Evolutionary conservation across 345 rosid species (phyloP).

Genomic region (Moricandia moricandioides): DNA sequence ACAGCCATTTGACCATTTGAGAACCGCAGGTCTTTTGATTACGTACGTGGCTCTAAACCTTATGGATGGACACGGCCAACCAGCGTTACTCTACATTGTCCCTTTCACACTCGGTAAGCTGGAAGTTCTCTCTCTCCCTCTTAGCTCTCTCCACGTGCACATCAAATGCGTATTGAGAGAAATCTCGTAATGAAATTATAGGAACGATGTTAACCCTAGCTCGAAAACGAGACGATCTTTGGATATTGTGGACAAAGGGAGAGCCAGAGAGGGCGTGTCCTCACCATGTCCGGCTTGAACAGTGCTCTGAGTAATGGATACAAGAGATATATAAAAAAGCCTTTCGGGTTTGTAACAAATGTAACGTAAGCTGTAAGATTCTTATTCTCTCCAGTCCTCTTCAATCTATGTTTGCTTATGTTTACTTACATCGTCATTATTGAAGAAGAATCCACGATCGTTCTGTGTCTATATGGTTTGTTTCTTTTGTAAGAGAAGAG

Average conservation of each 20-base stretch:
- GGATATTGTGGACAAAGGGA: constrained; percentile 76
- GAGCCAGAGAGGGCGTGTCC: constrained; percentile 78
- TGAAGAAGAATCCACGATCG: constrained; percentile 18
- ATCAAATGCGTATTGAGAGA: background rate
- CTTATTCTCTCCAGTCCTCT: background rate
- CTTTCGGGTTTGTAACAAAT: constrained; percentile 27
- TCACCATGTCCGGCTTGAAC: constrained; percentile 48
- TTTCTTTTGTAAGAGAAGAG: constrained; percentile 21
- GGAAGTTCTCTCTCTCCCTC: background rate
- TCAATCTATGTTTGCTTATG: constrained; percentile 11
- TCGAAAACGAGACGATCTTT: constrained; percentile 68
- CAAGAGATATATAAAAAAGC: background rate
- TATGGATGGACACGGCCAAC: constrained; percentile 99
- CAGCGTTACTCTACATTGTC: constrained; percentile 88
- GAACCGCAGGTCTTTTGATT: constrained; percentile 74
- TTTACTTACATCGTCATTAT: constrained; percentile 11
- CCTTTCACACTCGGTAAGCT: constrained; percentile 87
- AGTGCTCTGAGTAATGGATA: constrained; percentile 19
- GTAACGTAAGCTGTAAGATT: constrained; percentile 30
- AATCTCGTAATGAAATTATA: constrained; percentile 28
- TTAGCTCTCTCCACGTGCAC: background rate
- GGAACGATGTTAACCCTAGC: constrained; percentile 75
- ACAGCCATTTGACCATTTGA: constrained; percentile 1
- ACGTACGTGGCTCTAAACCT: constrained; percentile 89
- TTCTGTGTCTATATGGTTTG: constrained; percentile 28